Conservation (phyloP, 2,329 filamentous ascomycete genomes). For the Cryphonectria japonica region DNA sequence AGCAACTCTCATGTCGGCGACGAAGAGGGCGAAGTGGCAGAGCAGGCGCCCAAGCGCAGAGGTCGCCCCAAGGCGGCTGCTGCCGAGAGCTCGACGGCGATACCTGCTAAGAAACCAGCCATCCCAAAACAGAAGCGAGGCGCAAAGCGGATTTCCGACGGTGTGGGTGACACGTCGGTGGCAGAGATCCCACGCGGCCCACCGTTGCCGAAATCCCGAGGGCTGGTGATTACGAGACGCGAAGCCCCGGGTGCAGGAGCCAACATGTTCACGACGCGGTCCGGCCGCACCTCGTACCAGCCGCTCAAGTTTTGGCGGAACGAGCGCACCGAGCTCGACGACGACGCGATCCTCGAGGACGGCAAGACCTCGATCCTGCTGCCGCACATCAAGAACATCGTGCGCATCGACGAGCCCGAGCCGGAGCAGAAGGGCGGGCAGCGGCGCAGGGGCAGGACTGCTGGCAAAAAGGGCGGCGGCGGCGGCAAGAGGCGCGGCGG, state of each 20-base stretch:
- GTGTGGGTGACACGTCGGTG: constrained; percentile 50
- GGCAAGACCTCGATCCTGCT: constrained; percentile 62
- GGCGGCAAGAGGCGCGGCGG: constrained; percentile 37
- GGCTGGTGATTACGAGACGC: constrained; percentile 56
- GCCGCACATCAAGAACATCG: constrained; percentile 74
- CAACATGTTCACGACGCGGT: constrained; percentile 66
- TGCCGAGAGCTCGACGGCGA: constrained; percentile 43
- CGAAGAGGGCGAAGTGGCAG: constrained; percentile 30
- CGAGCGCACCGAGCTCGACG: constrained; percentile 74
- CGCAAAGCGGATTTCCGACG: constrained; percentile 44
- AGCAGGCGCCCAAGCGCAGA: constrained; percentile 30
- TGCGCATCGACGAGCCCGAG: constrained; percentile 70
- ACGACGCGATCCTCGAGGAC: constrained; percentile 48
- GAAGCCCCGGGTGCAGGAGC: constrained; percentile 48
- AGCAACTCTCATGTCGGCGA: constrained; percentile 34
- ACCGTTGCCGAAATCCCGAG: constrained; percentile 58
- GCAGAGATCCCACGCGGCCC: constrained; percentile 56
- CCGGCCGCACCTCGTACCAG: constrained; percentile 75
- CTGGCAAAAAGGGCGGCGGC: constrained; percentile 36
- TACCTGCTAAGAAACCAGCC: constrained; percentile 35
- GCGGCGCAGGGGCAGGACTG: constrained; percentile 22
- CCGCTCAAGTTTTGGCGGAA: constrained; percentile 88
- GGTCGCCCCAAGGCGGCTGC: constrained; percentile 33
- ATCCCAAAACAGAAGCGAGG: constrained; percentile 40
- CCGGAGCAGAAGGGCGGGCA: constrained; percentile 32